These are phyloP conservation scores for Penstemon barbatus DNA, from an alignment of 257 asterid genomes.

Conservation along the genomic window DNA sequence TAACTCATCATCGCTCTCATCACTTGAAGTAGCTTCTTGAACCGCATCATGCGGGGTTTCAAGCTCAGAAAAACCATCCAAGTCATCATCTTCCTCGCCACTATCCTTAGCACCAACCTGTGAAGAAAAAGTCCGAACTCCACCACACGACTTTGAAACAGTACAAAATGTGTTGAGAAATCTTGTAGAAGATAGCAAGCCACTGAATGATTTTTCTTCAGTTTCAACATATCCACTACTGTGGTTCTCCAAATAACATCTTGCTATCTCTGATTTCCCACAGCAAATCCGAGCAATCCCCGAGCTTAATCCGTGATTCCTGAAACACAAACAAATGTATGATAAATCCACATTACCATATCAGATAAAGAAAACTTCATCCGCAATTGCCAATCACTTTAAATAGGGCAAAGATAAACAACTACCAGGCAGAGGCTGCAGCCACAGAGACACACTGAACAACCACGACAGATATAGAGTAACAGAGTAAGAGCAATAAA, in stretches of 20 bases:
- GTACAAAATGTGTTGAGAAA: slow-evolving; percentile 34
- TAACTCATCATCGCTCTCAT: slow-evolving; percentile 36
- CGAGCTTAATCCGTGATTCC: slow-evolving; percentile 48
- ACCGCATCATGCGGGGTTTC: slow-evolving; percentile 40
- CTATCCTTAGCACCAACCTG: slow-evolving; percentile 54
- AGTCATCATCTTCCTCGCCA: slow-evolving; percentile 43
- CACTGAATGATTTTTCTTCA: slow-evolving; percentile 30
- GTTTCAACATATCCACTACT: slow-evolving; percentile 33
- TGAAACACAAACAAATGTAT: slow-evolving; percentile 32
- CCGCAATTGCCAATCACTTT: not conserved
- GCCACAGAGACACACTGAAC: not conserved
- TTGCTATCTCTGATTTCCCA: slow-evolving; percentile 40
- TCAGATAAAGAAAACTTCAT: not conserved
- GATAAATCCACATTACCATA: not conserved
- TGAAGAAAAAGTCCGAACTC: slow-evolving; percentile 45
- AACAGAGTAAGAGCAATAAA: not conserved
- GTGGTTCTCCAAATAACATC: slow-evolving; percentile 28
- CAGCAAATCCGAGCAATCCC: slow-evolving; percentile 37
- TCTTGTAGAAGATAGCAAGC: slow-evolving; percentile 34
- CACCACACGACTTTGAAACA: slow-evolving; percentile 31
- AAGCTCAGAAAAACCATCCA: slow-evolving; percentile 59
- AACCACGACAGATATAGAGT: too few species aligned
- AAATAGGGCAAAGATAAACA: not conserved
- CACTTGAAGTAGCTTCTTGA: slow-evolving; percentile 27
- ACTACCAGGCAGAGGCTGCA: not conserved